Evolutionary conservation across 345 rosid species (phyloP).

Genomic region (Salix koriyanagi): DNA sequence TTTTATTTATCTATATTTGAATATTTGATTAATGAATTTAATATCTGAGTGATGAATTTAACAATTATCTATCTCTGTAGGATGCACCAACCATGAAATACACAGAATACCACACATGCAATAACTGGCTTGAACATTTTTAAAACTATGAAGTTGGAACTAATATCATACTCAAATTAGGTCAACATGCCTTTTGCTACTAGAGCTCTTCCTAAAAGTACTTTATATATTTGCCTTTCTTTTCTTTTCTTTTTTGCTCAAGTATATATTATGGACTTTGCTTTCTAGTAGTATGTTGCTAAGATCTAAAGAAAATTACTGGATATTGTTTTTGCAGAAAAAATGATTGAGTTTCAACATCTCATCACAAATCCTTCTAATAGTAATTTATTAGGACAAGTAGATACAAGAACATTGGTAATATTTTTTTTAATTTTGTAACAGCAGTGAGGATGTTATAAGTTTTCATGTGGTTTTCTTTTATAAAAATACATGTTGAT

Average conservation of each 20-base stretch:
- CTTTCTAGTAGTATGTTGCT: neutral
- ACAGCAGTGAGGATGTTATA: neutral
- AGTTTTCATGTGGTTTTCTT: neutral
- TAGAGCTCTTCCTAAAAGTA: neutral
- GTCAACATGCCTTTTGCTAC: neutral
- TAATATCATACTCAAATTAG: neutral
- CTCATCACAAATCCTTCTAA: neutral
- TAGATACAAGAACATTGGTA: neutral
- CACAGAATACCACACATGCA: neutral
- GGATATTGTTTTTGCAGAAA: too few species aligned
- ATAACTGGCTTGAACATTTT: neutral
- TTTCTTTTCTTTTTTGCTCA: neutral
- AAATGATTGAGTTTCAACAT: neutral
- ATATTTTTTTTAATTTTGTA: too few species aligned
- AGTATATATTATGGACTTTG: neutral
- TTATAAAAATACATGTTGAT: neutral
- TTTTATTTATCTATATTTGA: too few species aligned
- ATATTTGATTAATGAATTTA: too few species aligned
- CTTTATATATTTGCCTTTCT: neutral
- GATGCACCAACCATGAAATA: neutral
- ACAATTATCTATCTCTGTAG: neutral
- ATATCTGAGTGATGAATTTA: too few species aligned
- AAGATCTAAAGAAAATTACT: neutral
- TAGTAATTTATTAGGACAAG: neutral
- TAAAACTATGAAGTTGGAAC: neutral